These are phyloP conservation scores for Arxiozyma slooffiae DNA, from an alignment of 1,139 yeast species.

Conservation along the genomic window DNA sequence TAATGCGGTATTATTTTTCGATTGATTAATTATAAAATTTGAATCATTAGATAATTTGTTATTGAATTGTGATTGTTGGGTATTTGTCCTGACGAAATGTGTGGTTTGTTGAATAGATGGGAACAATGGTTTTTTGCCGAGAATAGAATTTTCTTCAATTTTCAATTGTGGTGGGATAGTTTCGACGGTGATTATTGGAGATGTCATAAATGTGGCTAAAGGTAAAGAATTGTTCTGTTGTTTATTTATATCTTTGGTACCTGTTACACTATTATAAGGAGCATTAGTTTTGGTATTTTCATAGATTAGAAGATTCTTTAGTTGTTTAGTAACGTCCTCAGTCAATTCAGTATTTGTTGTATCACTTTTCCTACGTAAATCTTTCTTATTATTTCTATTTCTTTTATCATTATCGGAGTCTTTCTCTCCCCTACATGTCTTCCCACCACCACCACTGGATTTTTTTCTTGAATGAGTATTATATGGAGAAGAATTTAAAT, in stretches of 20 bases:
- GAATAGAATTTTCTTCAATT: not conserved
- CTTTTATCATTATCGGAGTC: not conserved
- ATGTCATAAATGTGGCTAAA: slow-evolving; percentile 8
- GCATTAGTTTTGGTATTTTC: not conserved
- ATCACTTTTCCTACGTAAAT: not conserved
- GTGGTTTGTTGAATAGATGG: not conserved
- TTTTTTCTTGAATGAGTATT: slow-evolving; percentile 5
- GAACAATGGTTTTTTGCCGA: not conserved
- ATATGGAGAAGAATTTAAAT: not conserved
- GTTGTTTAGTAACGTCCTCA: slow-evolving; percentile 15
- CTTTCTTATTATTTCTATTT: not conserved
- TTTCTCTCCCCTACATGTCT: not conserved
- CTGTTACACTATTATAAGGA: not conserved
- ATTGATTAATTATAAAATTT: not conserved
- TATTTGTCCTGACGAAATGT: not conserved
- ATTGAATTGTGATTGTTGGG: not conserved
- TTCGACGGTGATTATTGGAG: slow-evolving; percentile 10
- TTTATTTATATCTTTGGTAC: not conserved
- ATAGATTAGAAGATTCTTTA: slow-evolving; percentile 16
- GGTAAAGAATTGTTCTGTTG: slow-evolving; percentile 7
- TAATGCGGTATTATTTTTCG: not conserved
- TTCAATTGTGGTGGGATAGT: slow-evolving; percentile 8
- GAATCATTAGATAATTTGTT: not conserved
- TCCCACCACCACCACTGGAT: not conserved
- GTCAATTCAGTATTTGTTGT: slow-evolving; percentile 2